phyloP scores from a whole-genome alignment of 1,284 basidiomycete species.

The Takashimella tepidaria region DNA sequence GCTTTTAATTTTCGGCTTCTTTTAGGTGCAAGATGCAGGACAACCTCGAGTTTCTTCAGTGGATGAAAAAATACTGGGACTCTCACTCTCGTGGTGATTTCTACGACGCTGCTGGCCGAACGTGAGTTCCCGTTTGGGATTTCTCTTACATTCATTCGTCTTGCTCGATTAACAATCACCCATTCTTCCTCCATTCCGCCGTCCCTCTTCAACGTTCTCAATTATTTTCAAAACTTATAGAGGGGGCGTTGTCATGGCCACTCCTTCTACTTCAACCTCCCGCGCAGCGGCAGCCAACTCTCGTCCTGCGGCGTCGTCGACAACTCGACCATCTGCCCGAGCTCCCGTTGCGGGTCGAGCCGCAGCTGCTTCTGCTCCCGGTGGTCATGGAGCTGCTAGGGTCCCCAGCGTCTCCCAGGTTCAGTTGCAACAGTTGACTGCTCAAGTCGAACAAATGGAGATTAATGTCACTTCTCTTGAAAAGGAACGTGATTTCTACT shows the following conservation, averaged over 20 bases:
- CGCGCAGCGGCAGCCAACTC: constrained; percentile 7
- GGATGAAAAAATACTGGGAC: constrained; percentile 97
- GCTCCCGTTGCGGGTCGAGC: constrained; percentile 12
- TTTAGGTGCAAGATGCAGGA: constrained; percentile 99
- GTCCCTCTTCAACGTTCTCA: neutral
- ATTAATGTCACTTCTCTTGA: constrained; percentile 78
- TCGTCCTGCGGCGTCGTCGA: neutral
- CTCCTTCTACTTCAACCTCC: constrained; percentile 6
- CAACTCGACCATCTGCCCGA: constrained; percentile 6
- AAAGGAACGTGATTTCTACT: constrained; percentile 98
- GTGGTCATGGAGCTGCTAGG: constrained; percentile 18
- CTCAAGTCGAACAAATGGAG: constrained; percentile 77
- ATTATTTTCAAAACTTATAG: neutral
- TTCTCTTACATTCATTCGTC: too few species aligned
- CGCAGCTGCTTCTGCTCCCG: constrained; percentile 9
- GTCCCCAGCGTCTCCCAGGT: constrained; percentile 11
- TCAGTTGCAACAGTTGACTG: constrained; percentile 27
- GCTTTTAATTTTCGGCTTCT: too few species aligned
- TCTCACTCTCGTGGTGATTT: constrained; percentile 77
- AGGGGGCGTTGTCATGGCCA: constrained; percentile 4
- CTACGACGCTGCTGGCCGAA: constrained; percentile 74
- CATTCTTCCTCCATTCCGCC: neutral
- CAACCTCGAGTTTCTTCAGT: constrained; percentile 97
- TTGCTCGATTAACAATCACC: too few species aligned
- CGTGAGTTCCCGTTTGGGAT: too few species aligned